A percentile compares a stretch with the other conserved stretches of the same genome.
Evolutionary conservation across 1,284 basidiomycete genomes (phyloP).

Genomic region (Athelia sp.): DNA sequence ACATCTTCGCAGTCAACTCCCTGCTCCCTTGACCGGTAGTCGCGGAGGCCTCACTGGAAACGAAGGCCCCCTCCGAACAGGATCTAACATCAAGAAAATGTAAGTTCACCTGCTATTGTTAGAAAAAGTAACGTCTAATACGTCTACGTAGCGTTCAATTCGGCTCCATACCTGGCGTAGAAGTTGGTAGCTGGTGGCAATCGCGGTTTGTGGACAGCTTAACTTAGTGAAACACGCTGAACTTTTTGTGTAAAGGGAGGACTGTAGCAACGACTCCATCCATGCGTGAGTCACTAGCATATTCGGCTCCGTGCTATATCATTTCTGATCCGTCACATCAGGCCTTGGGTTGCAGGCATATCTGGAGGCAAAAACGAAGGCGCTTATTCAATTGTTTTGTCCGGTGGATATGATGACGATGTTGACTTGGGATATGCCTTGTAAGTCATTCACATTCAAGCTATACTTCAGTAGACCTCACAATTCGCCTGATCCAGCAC

Average conservation of each 20-base stretch:
- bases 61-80: constrained; percentile 31
- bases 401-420: constrained; percentile 83
- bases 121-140: neutral
- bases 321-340: constrained; percentile 16
- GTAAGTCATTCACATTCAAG: constrained; percentile 38
- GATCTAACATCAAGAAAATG: constrained; percentile 14
- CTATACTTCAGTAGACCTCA: neutral
- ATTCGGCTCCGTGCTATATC: neutral
- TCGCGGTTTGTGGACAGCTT: constrained; percentile 33
- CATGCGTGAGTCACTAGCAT: constrained; percentile 69
- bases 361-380: constrained; percentile 54
- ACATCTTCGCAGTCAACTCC: constrained; percentile 18
- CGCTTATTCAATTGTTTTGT: constrained; percentile 76
- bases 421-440: constrained; percentile 77
- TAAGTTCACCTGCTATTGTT: constrained; percentile 26
- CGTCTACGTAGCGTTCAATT: constrained; percentile 27
- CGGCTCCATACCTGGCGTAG: constrained; percentile 66
- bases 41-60: constrained; percentile 29
- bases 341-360: constrained; percentile 79
- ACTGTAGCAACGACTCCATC: constrained; percentile 66
- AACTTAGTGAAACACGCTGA: neutral
- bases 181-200: constrained; percentile 80
- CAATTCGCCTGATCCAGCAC: constrained; percentile 38
- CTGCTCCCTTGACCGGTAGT: constrained; percentile 28
- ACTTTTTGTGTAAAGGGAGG: constrained; percentile 37